Evolutionary conservation across 371 early-diverging fungal species (phyloP), one percentile per base, ranked within the genome.

Genomic region (Entomophthora muscae): DNA sequence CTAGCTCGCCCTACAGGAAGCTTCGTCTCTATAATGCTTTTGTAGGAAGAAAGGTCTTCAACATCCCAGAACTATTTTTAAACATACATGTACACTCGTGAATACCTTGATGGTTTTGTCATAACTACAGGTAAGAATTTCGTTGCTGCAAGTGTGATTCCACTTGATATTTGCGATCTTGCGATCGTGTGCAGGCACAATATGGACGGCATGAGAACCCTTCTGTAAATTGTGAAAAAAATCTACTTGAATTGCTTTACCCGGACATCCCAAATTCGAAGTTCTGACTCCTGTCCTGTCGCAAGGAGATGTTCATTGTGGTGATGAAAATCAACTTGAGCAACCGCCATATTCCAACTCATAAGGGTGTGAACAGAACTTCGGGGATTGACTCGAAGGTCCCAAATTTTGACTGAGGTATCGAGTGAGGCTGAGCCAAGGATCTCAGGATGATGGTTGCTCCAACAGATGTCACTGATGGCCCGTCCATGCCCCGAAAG

Each of bases 91-190:
- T 5, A 54, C n/a, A n/a, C 52, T 33, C 53, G 31, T 28, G 57
- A n/a, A 30, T 74, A 85, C 82, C 77, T 88, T 88, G 65, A 89
- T 86, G 24, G 75, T 71, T 67, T 80, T 78, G 68, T 90, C 90
- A 66, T 88, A 78, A 72, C 88, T 82, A 71, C 90, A 91, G 5
- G 90, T 89, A 17, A 89, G 80, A 64, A 91, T 78, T 65, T 88
- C 86, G 56, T 83, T 78, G 57, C 80, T 78, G 61, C 82, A 78
- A 29, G 76, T 76, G 21, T 83, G 73, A 67, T 86, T 87, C 92
- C 90, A 91, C 63, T 91, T 88, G 63, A 91, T 87, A 12, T 90
- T 90, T 61, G 89, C 88, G 51, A 91, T 88, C 68, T 88, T 89
- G 62, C 82, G 83, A 1, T 78, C 78, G 59, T 88, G 89, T 0